phyloP scores from a whole-genome alignment of 257 asterid species.

The Primulina huaijiensis region DNA sequence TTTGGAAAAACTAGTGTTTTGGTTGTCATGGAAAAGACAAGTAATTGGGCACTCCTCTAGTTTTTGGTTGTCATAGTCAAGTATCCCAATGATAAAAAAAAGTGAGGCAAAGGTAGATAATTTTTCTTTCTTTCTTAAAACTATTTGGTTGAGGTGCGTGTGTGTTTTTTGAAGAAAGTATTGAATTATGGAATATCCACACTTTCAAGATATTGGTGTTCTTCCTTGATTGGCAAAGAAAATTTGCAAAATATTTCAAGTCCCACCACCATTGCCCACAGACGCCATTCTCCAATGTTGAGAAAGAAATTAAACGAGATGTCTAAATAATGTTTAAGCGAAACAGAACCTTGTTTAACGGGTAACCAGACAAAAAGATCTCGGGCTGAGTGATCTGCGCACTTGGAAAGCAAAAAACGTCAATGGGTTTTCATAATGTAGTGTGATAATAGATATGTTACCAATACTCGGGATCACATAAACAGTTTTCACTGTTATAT shows the following conservation, averaged over 20 bases:
- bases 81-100: background rate
- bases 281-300: background rate
- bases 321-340: background rate
- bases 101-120: background rate
- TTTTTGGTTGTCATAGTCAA: background rate
- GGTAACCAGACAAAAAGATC: too few relatives aligned
- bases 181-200: background rate
- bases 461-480: too few relatives aligned
- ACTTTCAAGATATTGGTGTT: background rate
- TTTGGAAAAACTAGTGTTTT: background rate
- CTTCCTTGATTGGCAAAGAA: background rate
- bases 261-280: background rate
- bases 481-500: too few relatives aligned
- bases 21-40: background rate
- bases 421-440: too few relatives aligned
- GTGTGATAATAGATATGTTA: too few relatives aligned
- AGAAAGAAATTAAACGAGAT: background rate
- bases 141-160: background rate
- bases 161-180: too few relatives aligned
- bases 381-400: too few relatives aligned
- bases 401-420: too few relatives aligned
- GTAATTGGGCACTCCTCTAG: background rate
- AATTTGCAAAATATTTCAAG: background rate
- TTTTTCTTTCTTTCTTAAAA: too few relatives aligned
- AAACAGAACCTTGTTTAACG: too few relatives aligned